A percentile compares a stretch with the other conserved stretches of the same genome.
Evolutionary conservation across 2,329 filamentous ascomycete species (phyloP).

Genomic region (Ascochyta pisi): DNA sequence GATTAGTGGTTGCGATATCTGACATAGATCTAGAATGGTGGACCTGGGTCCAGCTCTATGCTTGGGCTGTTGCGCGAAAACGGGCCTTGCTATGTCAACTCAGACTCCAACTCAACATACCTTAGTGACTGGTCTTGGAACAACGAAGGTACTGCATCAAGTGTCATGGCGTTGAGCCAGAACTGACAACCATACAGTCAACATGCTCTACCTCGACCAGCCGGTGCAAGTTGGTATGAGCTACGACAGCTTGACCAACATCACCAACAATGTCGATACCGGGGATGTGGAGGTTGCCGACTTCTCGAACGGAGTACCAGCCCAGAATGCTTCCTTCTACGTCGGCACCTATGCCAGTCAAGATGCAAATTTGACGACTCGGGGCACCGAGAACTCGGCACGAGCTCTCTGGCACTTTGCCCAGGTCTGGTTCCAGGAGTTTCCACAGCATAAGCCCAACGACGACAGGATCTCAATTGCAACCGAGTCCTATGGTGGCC

Average conservation of each 20-base stretch:
- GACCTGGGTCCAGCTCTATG: constrained; percentile 28
- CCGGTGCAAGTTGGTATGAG: constrained; percentile 66
- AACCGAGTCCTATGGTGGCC: constrained; percentile 58
- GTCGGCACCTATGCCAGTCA: constrained; percentile 52
- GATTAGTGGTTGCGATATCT: not conserved
- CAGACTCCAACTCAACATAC: constrained; percentile 59
- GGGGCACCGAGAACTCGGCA: constrained; percentile 44
- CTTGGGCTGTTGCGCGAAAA: constrained; percentile 28
- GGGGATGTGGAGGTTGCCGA: constrained; percentile 27
- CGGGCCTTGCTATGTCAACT: constrained; percentile 40
- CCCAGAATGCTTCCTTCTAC: constrained; percentile 10
- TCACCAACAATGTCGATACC: constrained; percentile 40
- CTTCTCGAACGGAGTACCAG: constrained; percentile 19
- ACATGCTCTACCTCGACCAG: constrained; percentile 71
- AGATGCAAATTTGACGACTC: constrained; percentile 54
- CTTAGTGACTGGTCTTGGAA: constrained; percentile 69
- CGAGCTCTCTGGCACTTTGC: constrained; percentile 27
- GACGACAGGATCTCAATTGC: constrained; percentile 30
- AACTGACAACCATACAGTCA: constrained; percentile 25
- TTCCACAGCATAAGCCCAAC: constrained; percentile 27
- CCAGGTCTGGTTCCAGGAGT: constrained; percentile 29
- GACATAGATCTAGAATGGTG: constrained; percentile 15
- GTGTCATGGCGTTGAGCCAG: not conserved
- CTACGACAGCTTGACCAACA: constrained; percentile 33
- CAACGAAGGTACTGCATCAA: constrained; percentile 52